Conservation (phyloP, 805 yeast genomes). For the Candida qinlingensis region DNA sequence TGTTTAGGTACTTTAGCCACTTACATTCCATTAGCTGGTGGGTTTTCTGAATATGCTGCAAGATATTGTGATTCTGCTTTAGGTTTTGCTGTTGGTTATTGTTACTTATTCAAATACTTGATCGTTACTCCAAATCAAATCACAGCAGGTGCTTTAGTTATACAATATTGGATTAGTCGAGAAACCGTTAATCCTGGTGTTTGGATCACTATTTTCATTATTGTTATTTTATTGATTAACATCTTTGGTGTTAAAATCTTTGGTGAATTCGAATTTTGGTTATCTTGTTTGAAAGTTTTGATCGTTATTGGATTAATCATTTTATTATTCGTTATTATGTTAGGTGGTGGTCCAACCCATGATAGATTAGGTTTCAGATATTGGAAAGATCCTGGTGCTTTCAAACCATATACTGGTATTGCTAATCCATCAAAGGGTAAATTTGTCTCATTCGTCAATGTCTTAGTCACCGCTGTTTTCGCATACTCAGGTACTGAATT, state of each 20-base stretch:
- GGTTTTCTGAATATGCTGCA: slow-evolving; percentile 53
- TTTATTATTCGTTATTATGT: slow-evolving; percentile 53
- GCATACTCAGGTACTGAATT: slow-evolving; percentile 68
- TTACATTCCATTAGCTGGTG: slow-evolving; percentile 56
- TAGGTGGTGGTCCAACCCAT: slow-evolving; percentile 73
- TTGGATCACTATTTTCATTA: slow-evolving; percentile 44
- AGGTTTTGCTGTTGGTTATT: slow-evolving; percentile 23
- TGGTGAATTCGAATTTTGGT: slow-evolving; percentile 50
- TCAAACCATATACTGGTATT: slow-evolving; percentile 24
- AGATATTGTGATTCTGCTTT: slow-evolving; percentile 30
- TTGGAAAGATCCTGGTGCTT: slow-evolving; percentile 68
- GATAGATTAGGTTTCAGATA: slow-evolving; percentile 67
- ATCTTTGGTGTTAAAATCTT: slow-evolving; percentile 46
- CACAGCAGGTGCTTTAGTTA: slow-evolving; percentile 47
- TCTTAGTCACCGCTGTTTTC: slow-evolving; percentile 60
- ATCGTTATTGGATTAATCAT: slow-evolving; percentile 61
- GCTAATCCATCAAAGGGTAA: slow-evolving; percentile 40
- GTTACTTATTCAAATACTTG: slow-evolving; percentile 16
- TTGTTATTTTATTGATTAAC: slow-evolving; percentile 39
- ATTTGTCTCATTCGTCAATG: slow-evolving; percentile 48
- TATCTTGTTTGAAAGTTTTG: slow-evolving; percentile 42
- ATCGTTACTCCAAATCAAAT: slow-evolving; percentile 33
- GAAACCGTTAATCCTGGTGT: slow-evolving; percentile 46
- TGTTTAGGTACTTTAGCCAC: slow-evolving; percentile 65
- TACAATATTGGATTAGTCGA: slow-evolving; percentile 40